Base-by-base conservation (phyloP, 148 eudicot species). In the Agrostemma githago region DNA sequence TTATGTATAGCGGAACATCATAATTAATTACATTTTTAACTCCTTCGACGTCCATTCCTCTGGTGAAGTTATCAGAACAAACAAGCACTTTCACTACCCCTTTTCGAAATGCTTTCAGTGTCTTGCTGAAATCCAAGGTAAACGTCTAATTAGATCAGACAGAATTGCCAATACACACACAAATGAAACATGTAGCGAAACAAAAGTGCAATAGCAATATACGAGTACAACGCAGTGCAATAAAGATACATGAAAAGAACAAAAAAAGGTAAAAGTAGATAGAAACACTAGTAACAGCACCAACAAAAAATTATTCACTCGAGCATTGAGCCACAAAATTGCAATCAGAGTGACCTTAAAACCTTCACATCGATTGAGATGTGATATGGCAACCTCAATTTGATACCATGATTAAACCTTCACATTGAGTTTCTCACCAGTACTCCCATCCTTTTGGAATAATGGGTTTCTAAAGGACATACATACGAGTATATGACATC, bases 11-110 rank as follows among this genome's bases (percentile, higher is more conserved):
- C 65, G 98, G 98, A 71, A 85, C 75, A 54, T 95, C 98, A 78
- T 95, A 95, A 72, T 90, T 95, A 17, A 95, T 84, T 21, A 95
- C 93, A 84, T 92, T 92, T 80, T 78, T 81, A 70, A 95, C 90
- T n/a, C 96, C 98, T 88, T 92, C 96, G 80, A 95, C 93, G 80
- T 95, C 98, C 91, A 90, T 93, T 73, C 98, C 98, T 83, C 97
- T 94, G 68, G 95, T 88, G 88, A 93, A 86, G 73, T 89, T 93
- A 88, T 93, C 98, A 75, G 98, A 88, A 58, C 95, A 93, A 54
- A 93, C 84, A 71, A 93, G 92, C 59, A 91, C 95, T 79, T 89
- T 84, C 57, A 88, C 72, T 44, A 81, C 82, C 34, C 95, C 98
- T 63, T 75, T 72, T 10, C 97, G 87, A 79, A 93, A 93, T 66